Conservation (phyloP, 768 basidiomycete species). For the Phanerochaete carnosa region DNA sequence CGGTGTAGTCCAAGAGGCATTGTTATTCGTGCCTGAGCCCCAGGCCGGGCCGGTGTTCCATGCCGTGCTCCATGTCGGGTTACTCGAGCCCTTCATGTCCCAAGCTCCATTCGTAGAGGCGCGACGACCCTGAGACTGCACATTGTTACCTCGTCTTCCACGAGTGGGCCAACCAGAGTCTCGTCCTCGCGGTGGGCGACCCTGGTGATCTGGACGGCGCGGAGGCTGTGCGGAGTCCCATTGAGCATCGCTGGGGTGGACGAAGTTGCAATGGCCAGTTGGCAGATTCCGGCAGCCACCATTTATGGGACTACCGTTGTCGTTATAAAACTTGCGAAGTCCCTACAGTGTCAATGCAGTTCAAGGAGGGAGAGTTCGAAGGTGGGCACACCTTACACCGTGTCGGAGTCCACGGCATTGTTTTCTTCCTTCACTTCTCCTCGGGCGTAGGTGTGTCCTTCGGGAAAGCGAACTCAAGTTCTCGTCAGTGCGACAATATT, state of each 20-base stretch:
- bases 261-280: constrained; percentile 23
- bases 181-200: background rate
- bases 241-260: constrained; percentile 31
- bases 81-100: background rate
- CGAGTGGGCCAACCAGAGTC: background rate
- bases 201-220: background rate
- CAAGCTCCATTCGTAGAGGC: background rate
- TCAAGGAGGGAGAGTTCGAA: background rate
- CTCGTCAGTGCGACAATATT: background rate
- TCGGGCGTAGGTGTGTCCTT: too few relatives aligned
- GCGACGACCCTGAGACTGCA: background rate
- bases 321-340: constrained; percentile 26
- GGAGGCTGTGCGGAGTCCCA: constrained; percentile 28
- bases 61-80: too few relatives aligned
- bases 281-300: constrained; percentile 25
- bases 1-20: background rate
- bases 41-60: background rate
- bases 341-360: background rate
- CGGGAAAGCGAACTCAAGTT: background rate
- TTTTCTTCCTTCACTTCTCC: background rate
- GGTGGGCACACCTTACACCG: background rate
- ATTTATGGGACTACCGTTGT: constrained; percentile 23
- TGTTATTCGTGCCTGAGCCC: background rate
- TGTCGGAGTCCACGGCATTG: background rate
- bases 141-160: background rate